phyloP scores from a whole-genome alignment of 345 rosid genomes.

The Linum lewisii region DNA sequence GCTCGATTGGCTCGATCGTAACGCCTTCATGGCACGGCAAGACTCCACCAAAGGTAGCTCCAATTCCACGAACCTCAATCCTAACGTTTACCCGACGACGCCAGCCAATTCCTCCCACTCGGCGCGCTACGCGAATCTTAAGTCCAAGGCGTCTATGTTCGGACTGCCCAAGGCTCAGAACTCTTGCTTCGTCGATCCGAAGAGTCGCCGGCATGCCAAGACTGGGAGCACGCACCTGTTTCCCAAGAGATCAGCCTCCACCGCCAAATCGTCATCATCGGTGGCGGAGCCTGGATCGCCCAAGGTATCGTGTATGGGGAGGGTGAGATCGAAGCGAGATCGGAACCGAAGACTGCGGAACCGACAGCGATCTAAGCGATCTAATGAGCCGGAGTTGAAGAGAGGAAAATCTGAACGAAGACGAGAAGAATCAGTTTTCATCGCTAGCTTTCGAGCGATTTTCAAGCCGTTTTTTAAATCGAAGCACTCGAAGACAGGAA shows the following conservation, averaged over 20 bases:
- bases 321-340: conserved; percentile 75
- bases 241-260: conserved; percentile 16
- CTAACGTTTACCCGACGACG: conserved; percentile 13
- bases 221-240: conserved; percentile 38
- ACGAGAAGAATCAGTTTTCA: conserved; percentile 40
- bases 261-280: background rate
- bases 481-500: background rate
- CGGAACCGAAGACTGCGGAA: conserved; percentile 33
- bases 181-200: conserved; percentile 39
- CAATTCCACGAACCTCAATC: conserved; percentile 26
- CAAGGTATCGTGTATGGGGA: conserved; percentile 82
- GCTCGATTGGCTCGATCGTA: conserved; percentile 73
- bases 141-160: conserved; percentile 28
- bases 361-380: conserved; percentile 6
- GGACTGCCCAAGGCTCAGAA: conserved; percentile 76
- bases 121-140: conserved; percentile 45
- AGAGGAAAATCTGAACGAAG: conserved; percentile 25
- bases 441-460: conserved; percentile 5
- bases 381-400: conserved; percentile 8
- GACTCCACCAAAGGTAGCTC: conserved; percentile 58
- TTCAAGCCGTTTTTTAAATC: background rate
- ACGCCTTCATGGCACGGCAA: conserved; percentile 73
- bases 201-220: conserved; percentile 38
- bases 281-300: conserved; percentile 34
- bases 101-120: conserved; percentile 29